Evolutionary conservation across 129 eudicot species (phyloP), one percentile per base, ranked within the genome.

Genomic region (Artemisia tridentata): DNA sequence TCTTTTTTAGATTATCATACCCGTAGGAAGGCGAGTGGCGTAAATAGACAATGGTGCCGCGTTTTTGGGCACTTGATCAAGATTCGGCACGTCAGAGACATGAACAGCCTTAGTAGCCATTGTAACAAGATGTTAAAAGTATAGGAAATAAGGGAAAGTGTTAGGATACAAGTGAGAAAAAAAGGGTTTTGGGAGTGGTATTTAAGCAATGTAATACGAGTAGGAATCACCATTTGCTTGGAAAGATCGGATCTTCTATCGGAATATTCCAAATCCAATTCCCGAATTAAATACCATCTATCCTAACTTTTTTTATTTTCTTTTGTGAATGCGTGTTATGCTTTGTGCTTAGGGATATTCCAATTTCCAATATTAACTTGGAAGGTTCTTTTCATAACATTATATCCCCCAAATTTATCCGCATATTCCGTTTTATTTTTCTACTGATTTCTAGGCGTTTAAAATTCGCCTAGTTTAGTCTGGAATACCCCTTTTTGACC

Each of bases 81-180:
- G 93, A 79, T 83, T 65, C 0, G 96, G 98, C 29, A 92, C 93
- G 82, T 92, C 96, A 86, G 96, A 84, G 53, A 88, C 89, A 73
- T 84, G 88, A 73, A 88, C 96, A n/a, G 98, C 98, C 81, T 86
- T 92, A 46, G 91, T 84, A 55, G 98, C 96, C 91, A 86, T 86
- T 69, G 4, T 4, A 7, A 69, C 34, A 41, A 61, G 41, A 51
- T 45, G 51, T 43, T 17, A 8, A 19, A 50, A 56, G 41, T 16
- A 13, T 3, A 19, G 41, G 73, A 29, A 11, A 59, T 21, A 16
- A 13, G 16, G 59, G 13, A n/a, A 27, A 31, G 49, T 51, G 72
- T 73, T 4, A 57, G 61, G 66, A 67, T 49, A 79, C 49, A 41
- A 34, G 43, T 67, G 78, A 7, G 73, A 25, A 18, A 54, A 34